A percentile compares a stretch with the other conserved stretches of the same genome.
Evolutionary conservation across 179 eudicot species (phyloP).

Genomic region (Sideroxylon spinosum): DNA sequence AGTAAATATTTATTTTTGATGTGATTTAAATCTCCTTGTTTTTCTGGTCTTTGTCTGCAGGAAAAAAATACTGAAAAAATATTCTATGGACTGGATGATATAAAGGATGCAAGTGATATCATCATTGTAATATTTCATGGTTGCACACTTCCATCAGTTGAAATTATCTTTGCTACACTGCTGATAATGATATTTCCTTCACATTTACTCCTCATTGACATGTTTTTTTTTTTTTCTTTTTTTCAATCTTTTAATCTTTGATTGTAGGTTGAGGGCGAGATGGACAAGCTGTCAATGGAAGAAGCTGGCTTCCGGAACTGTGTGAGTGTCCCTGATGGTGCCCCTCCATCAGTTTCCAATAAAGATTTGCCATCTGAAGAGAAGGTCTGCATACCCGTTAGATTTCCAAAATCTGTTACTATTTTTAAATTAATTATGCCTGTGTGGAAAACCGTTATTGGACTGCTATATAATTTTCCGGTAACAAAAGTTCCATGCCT

Average conservation of each 20-base stretch:
- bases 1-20: neutral
- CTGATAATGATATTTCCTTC: constrained; percentile 9
- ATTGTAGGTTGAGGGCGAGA: constrained; percentile 94
- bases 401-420: neutral
- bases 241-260: neutral
- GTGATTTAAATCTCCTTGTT: neutral
- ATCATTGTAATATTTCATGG: constrained; percentile 56
- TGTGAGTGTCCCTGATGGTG: constrained; percentile 97
- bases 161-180: constrained; percentile 3
- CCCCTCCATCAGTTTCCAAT: constrained; percentile 66
- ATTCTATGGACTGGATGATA: constrained; percentile 89
- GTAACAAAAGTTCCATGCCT: neutral
- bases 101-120: constrained; percentile 58
- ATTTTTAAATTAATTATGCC: neutral
- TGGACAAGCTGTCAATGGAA: constrained; percentile 97
- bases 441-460: neutral
- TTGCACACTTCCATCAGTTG: neutral
- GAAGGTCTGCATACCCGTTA: constrained; percentile 38
- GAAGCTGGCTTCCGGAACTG: constrained; percentile 94
- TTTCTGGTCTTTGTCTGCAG: constrained; percentile 36
- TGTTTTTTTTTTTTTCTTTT: neutral
- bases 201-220: neutral
- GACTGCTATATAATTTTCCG: neutral
- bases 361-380: constrained; percentile 66
- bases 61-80: constrained; percentile 68